phyloP scores from a whole-genome alignment of 495 filamentous ascomycete genomes.

The Pyronema domesticum region DNA sequence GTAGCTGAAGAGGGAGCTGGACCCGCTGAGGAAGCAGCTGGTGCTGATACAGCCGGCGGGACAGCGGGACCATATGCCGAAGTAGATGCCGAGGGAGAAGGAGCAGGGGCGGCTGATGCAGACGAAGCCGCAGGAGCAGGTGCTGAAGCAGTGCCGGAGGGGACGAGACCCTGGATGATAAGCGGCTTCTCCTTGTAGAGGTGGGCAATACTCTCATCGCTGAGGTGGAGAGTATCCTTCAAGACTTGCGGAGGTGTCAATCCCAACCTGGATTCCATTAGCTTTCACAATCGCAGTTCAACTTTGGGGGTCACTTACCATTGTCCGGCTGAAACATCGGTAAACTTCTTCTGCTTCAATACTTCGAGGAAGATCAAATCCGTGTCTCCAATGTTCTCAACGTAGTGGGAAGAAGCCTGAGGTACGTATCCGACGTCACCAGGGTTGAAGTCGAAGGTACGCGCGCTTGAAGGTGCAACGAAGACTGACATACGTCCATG shows the following conservation, averaged over 20 bases:
- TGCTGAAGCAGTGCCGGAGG: constrained; percentile 8
- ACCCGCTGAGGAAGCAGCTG: too few species aligned
- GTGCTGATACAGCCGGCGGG: too few species aligned
- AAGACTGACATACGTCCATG: constrained; percentile 50
- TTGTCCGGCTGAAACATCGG: constrained; percentile 46
- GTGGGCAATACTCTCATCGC: constrained; percentile 33
- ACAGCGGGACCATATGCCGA: too few species aligned
- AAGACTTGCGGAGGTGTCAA: constrained; percentile 47
- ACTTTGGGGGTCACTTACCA: constrained; percentile 15
- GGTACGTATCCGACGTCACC: constrained; percentile 60
- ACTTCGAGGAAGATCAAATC: constrained; percentile 56
- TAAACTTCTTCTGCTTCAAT: constrained; percentile 46
- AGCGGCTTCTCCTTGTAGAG: constrained; percentile 46
- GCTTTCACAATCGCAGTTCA: background rate
- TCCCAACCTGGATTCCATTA: constrained; percentile 31
- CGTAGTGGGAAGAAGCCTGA: constrained; percentile 45
- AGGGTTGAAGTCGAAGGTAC: constrained; percentile 58
- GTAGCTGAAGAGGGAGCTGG: too few species aligned
- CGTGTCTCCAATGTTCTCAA: constrained; percentile 54
- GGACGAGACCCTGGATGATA: constrained; percentile 25
- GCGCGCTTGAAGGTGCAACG: constrained; percentile 36
- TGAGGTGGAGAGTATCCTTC: constrained; percentile 42
- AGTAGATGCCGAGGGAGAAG: background rate
- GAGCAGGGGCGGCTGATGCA: background rate
- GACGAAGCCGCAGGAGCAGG: background rate